These are phyloP conservation scores for Skeletonema costatum DNA, from an alignment of 108 stramenopile species.

Conservation along the genomic window DNA sequence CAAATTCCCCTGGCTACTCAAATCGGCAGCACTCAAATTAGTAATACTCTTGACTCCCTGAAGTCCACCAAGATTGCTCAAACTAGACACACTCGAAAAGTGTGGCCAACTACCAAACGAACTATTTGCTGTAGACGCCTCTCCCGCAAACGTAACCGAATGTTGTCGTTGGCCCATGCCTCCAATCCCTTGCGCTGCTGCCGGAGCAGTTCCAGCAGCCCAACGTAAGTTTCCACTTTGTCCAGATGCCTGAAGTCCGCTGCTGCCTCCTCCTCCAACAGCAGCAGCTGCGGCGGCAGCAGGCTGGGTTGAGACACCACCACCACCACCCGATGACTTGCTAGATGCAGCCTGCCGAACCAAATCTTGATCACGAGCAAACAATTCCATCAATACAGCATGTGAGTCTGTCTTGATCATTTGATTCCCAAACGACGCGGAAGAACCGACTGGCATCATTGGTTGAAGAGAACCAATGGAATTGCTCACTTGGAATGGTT, in stretches of 20 bases:
- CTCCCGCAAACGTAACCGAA: slow-evolving; percentile 43
- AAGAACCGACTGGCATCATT: slow-evolving; percentile 12
- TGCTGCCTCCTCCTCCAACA: background rate
- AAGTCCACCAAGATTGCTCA: slow-evolving; percentile 85
- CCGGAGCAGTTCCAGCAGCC: slow-evolving; percentile 15
- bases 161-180: slow-evolving; percentile 46
- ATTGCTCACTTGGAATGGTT: slow-evolving; percentile 26
- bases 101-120: slow-evolving; percentile 78
- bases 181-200: slow-evolving; percentile 10
- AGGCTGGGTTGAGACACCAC: slow-evolving; percentile 5
- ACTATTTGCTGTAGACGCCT: slow-evolving; percentile 55
- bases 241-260: slow-evolving; percentile 25
- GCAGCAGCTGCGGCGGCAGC: slow-evolving; percentile 28
- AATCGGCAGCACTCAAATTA: slow-evolving; percentile 81
- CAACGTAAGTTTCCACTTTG: slow-evolving; percentile 21
- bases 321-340: background rate
- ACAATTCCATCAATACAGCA: slow-evolving; percentile 92
- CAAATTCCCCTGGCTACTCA: slow-evolving; percentile 84
- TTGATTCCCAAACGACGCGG: slow-evolving; percentile 32
- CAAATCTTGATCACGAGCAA: slow-evolving; percentile 90
- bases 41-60: slow-evolving; percentile 93
- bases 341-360: slow-evolving; percentile 73
- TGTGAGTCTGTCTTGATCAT: slow-evolving; percentile 91
- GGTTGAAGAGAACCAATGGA: slow-evolving; percentile 53
- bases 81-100: slow-evolving; percentile 84